Evolutionary conservation across 2,329 filamentous ascomycete species (phyloP), one percentile per base, ranked within the genome.

Genomic region (Fusarium sp.): DNA sequence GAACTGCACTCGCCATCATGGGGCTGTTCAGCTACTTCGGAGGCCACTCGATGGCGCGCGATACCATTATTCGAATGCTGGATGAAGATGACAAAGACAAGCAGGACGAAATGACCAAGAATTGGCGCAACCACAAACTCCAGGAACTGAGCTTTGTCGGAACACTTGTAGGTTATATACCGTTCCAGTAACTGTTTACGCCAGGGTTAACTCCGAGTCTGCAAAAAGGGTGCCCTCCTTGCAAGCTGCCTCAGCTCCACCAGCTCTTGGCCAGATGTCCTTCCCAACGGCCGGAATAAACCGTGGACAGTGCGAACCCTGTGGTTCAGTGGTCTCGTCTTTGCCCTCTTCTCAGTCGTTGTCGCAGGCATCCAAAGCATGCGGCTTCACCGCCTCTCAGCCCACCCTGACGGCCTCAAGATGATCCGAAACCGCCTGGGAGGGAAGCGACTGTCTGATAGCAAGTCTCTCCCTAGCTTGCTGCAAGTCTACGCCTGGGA

Each of bases 191-290:
- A 6, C 3, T 4, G 3, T 13, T 6, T 15, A 6, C 9, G 3
- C 2, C 25, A 19, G 6, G 7, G 17, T 9, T 52, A 4, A 57
- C 47, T 19, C 6, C 23, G 4, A 1, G 2, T 52, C n/a, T 25
- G 3, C 6, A 2, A 37, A 30, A 30, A 62, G 58, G 58, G 58
- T 8, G 58, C 58, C 8, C 58, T 62, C 5, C 58, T 62, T 4
- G 54, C 58, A 17, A 62, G 58, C 7, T 62, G 58, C 13, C 54
- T 62, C 15, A 62, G 58, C 37, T 46, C 58, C 17, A 62, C 58
- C 4, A 39, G 47, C 20, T 62, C 58, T 1, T 62, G 58, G 54
- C 58, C 58, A 25, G 47, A 62, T 9, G 22, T 62, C 14, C 47
- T 62, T 8, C 35, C 54, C 6, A 62, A 62, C 10, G 58, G 58